These are phyloP conservation scores for Asterochloris erici DNA, from an alignment of 139 green algal genomes.

Conservation along the genomic window DNA sequence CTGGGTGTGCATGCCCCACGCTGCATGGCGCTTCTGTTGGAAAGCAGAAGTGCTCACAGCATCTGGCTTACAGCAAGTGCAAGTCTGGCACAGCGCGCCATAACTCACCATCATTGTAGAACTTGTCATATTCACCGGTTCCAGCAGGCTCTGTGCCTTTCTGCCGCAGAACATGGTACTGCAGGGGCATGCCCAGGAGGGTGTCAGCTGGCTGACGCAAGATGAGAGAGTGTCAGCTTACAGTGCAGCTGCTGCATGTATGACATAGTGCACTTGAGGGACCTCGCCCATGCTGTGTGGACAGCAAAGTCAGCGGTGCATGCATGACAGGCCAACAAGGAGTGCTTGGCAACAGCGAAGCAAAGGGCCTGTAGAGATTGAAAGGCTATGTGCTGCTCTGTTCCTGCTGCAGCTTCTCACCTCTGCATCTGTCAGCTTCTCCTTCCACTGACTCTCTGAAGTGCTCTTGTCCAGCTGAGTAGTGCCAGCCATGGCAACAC, in stretches of 20 bases:
- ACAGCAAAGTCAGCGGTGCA: background rate
- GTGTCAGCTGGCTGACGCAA: background rate
- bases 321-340: slow-evolving; percentile 13
- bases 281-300: background rate
- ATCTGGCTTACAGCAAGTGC: too few relatives aligned
- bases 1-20: too few relatives aligned
- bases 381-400: background rate
- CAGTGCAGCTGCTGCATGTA: background rate
- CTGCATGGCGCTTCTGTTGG: too few relatives aligned
- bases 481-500: slow-evolving; percentile 5
- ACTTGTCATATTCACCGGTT: slow-evolving; percentile 87
- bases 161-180: slow-evolving; percentile 86
- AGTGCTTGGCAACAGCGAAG: slow-evolving; percentile 2
- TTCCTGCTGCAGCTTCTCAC: slow-evolving; percentile 12
- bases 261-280: background rate
- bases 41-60: too few relatives aligned
- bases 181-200: background rate
- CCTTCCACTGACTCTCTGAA: slow-evolving; percentile 47
- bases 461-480: slow-evolving; percentile 55
- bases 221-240: background rate
- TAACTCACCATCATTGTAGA: slow-evolving; percentile 32
- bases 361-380: too few relatives aligned
- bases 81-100: too few relatives aligned
- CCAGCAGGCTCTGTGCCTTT: slow-evolving; percentile 89
- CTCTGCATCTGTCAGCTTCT: slow-evolving; percentile 40